Percentiles rank a stretch among this genome's conserved stretches.
These are phyloP conservation scores for Sphenostylis stenocarpa DNA, from an alignment of 306 rosid genomes.

Conservation along the genomic window DNA sequence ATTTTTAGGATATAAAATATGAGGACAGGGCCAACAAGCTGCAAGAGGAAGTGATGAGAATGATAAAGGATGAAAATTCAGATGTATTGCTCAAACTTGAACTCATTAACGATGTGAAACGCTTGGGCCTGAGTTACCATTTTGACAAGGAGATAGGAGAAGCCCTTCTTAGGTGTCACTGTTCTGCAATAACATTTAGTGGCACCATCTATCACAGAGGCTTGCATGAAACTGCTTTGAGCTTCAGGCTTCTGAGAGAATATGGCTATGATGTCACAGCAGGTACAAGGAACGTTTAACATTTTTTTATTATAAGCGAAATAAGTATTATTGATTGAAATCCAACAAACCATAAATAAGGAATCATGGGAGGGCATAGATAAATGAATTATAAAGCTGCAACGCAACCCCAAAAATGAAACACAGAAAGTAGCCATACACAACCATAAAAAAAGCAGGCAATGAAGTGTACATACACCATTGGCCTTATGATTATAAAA, in stretches of 20 bases:
- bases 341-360: too few species aligned
- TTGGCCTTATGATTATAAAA: too few species aligned
- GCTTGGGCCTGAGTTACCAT: constrained; percentile 39
- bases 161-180: constrained; percentile 25
- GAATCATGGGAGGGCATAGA: not conserved
- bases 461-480: too few species aligned
- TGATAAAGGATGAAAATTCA: constrained; percentile 34
- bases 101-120: constrained; percentile 39
- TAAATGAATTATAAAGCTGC: too few species aligned
- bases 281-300: constrained; percentile 30
- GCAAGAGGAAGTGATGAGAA: constrained; percentile 39
- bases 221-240: constrained; percentile 41
- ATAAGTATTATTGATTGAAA: not conserved
- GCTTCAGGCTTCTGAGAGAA: constrained; percentile 58
- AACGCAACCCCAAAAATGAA: not conserved
- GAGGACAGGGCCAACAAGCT: constrained; percentile 15
- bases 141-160: constrained; percentile 43
- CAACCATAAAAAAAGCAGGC: not conserved
- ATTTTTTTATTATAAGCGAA: not conserved
- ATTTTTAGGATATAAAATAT: constrained; percentile 14
- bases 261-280: constrained; percentile 37
- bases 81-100: constrained; percentile 27
- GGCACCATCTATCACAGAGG: not conserved
- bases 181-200: not conserved
- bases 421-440: not conserved